Evolutionary conservation across 208 protist species (phyloP), one percentile per base, ranked within the genome.

Genomic region (Acanthamoeba lenticulata): DNA sequence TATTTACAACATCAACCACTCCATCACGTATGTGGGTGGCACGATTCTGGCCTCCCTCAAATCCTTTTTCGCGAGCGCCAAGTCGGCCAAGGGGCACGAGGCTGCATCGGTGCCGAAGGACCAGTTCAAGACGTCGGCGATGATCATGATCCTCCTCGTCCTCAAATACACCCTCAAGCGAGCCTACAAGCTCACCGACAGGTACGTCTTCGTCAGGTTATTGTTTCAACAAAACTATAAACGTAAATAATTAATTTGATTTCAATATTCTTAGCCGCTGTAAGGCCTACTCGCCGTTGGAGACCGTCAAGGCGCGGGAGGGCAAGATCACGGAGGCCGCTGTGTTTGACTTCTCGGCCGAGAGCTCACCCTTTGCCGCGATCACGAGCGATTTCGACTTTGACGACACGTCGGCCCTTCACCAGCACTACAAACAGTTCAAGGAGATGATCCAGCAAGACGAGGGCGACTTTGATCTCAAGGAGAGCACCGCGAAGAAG

Each of bases 381-480:
- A 52, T 92, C 27, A 7, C 52, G 32, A 32, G n/a, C 52, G 47
- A 77, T 24, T 92, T 92, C 29, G 44, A 92, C 52, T 32, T 74
- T 5, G 44, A 67, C 4, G 60, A 92, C 57, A 44, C 29, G 36
- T 9, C 86, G 11, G 21, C 34, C 11, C 86, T 92, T 9, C 13
- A 29, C 9, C 4, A 74, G 7, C 60, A 77, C 34, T 92, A 92
- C 62, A 77, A 92, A 74, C 44, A 92, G 86, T 92, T 74, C 32
- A 92, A 92, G 44, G n/a, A 29, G 29, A 74, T 74, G 60, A 92
- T 74, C 32, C 86, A 29, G 6, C 32, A 92, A 19, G 86, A 92
- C 60, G 86, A 92, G 44, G 24, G 36, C 13, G 86, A 92, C 57
- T 92, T 77, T 45, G 60, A 92, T 29, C 86, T 89, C 52, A 89